These are phyloP conservation scores for Verticillium nonalfalfae DNA, from an alignment of 2,329 filamentous ascomycete genomes.

Conservation along the genomic window DNA sequence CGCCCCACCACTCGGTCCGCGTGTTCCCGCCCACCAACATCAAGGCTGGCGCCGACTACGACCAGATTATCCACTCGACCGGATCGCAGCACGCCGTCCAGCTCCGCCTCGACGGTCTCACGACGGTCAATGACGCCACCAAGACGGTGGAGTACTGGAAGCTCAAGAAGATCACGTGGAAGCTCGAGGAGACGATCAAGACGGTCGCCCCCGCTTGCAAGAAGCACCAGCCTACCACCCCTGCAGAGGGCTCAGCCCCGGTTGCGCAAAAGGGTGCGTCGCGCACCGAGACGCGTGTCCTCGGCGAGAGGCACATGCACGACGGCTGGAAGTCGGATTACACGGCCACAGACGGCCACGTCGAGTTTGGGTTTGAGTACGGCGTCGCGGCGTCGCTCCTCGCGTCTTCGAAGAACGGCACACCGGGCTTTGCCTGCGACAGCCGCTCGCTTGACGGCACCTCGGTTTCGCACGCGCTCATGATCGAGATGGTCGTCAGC, in stretches of 20 bases:
- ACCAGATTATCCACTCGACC: conserved; percentile 78
- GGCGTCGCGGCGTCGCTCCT: not conserved
- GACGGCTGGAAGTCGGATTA: conserved; percentile 81
- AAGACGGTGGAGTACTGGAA: conserved; percentile 78
- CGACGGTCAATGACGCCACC: conserved; percentile 52
- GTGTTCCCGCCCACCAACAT: conserved; percentile 97
- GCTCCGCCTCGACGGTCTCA: conserved; percentile 80
- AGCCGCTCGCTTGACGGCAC: conserved; percentile 60
- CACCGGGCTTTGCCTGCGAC: conserved; percentile 66
- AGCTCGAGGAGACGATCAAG: conserved; percentile 81
- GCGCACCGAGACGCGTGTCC: conserved; percentile 68
- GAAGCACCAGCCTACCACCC: conserved; percentile 52
- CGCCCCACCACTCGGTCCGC: conserved; percentile 82
- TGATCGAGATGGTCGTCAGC: conserved; percentile 89
- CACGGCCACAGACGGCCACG: conserved; percentile 45
- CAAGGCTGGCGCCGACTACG: conserved; percentile 76
- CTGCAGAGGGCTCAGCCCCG: conserved; percentile 34
- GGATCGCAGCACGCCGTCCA: conserved; percentile 67
- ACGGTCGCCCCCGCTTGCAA: conserved; percentile 73
- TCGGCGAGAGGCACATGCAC: conserved; percentile 78
- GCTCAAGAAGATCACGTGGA: conserved; percentile 87
- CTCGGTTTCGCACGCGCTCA: conserved; percentile 75
- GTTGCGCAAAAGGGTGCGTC: conserved; percentile 55
- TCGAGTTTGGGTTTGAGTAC: conserved; percentile 80
- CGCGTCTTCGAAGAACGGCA: conserved; percentile 8